phyloP scores from a whole-genome alignment of 768 basidiomycete genomes.

The Termitomyces sp. region DNA sequence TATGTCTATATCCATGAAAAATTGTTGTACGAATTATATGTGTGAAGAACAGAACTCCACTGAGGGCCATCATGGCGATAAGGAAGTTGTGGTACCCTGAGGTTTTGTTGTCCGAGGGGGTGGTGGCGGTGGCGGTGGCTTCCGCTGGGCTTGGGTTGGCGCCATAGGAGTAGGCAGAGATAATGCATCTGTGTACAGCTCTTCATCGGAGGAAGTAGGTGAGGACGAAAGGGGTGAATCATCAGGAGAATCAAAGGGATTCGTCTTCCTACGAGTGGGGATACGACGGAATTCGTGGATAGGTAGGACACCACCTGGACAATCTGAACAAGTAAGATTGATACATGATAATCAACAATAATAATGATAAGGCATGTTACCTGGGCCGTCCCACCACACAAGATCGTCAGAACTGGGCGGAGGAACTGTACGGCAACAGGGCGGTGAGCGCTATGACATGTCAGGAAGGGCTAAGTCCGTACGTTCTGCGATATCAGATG shows the following conservation, averaged over 20 bases:
- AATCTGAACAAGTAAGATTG: constrained; percentile 34
- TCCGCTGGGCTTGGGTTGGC: constrained; percentile 47
- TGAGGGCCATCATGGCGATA: neutral
- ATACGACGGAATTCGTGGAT: constrained; percentile 35
- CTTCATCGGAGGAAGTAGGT: constrained; percentile 83
- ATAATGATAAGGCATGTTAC: constrained; percentile 33
- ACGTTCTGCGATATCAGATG: constrained; percentile 42
- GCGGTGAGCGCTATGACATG: neutral
- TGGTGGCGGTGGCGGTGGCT: constrained; percentile 45
- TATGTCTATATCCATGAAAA: neutral
- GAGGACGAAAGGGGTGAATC: constrained; percentile 70
- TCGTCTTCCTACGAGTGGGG: constrained; percentile 34
- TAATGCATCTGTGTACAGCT: constrained; percentile 72
- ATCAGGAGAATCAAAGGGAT: constrained; percentile 73
- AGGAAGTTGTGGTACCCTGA: neutral
- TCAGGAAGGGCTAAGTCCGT: constrained; percentile 21
- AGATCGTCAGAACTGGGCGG: constrained; percentile 75
- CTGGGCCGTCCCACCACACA: constrained; percentile 78
- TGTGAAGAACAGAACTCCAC: neutral
- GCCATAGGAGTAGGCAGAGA: constrained; percentile 68
- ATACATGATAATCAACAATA: neutral
- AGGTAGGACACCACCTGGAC: constrained; percentile 54
- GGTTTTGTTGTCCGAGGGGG: constrained; percentile 34
- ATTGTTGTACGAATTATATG: neutral
- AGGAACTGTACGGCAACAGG: constrained; percentile 52